These are phyloP conservation scores for Cornus florida DNA, from an alignment of 148 eudicot species.

Conservation along the genomic window DNA sequence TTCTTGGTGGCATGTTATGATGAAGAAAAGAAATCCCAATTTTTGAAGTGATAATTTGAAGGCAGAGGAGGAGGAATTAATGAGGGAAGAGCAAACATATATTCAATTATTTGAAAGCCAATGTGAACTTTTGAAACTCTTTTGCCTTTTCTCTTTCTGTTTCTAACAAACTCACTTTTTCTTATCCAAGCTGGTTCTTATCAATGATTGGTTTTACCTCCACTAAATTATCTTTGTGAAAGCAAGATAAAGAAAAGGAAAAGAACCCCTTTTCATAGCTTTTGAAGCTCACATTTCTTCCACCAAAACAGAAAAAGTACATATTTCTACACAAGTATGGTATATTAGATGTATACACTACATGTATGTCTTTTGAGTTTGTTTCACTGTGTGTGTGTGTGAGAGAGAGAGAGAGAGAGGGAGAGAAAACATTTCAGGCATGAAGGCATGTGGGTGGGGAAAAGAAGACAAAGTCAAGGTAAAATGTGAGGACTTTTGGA, in stretches of 20 bases:
- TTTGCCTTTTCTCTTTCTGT: constrained; percentile 12
- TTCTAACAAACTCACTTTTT: constrained; percentile 32
- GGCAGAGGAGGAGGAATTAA: not conserved
- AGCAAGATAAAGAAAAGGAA: constrained; percentile 19
- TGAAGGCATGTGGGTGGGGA: too few species aligned
- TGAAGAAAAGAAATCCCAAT: constrained; percentile 20
- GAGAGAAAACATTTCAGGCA: not conserved
- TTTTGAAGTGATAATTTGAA: not conserved
- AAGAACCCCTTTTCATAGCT: constrained; percentile 19
- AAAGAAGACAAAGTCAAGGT: not conserved
- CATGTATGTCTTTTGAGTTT: not conserved
- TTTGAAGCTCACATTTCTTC: not conserved
- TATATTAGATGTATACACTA: too few species aligned
- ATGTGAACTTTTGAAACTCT: constrained; percentile 1
- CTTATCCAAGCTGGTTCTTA: constrained; percentile 1
- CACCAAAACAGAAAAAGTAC: not conserved
- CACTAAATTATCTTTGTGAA: not conserved
- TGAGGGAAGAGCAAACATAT: constrained; percentile 7
- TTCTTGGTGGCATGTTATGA: constrained; percentile 18
- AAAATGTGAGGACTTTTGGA: not conserved
- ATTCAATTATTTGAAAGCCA: constrained; percentile 3
- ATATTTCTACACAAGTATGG: not conserved
- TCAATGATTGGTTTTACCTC: not conserved
- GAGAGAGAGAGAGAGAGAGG: not conserved
- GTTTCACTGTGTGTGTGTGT: not conserved